Conservation (phyloP, 179 eudicot genomes). For the Drosera spatulata region DNA sequence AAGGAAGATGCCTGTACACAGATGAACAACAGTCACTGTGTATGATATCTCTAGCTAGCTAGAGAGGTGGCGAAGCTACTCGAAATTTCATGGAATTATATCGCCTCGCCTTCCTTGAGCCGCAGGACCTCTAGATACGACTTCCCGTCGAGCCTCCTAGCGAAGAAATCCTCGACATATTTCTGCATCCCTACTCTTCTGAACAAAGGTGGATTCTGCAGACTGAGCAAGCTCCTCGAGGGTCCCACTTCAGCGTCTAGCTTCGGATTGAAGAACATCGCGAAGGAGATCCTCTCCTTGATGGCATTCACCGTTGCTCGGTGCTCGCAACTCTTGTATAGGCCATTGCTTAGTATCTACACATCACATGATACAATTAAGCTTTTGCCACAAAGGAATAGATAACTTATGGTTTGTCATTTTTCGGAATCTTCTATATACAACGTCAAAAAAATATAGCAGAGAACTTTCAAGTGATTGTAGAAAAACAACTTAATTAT, state of each 20-base stretch:
- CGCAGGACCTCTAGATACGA: constrained; percentile 11
- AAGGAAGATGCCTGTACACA: too few relatives aligned
- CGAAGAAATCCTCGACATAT: constrained; percentile 11
- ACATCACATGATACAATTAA: background rate
- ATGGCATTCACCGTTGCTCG: constrained; percentile 17
- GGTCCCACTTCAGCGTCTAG: constrained; percentile 11
- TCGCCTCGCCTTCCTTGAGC: background rate
- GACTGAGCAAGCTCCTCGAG: constrained; percentile 3
- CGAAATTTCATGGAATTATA: background rate
- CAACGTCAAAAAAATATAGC: too few relatives aligned
- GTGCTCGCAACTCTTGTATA: constrained; percentile 28
- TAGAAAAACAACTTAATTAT: too few relatives aligned
- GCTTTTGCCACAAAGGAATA: too few relatives aligned
- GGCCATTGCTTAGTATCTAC: constrained; percentile 27
- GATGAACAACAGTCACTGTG: too few relatives aligned
- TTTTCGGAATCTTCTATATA: too few relatives aligned
- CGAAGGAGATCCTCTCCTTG: constrained; percentile 16
- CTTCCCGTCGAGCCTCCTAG: constrained; percentile 12
- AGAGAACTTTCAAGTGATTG: too few relatives aligned
- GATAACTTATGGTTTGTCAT: too few relatives aligned
- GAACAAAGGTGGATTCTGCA: constrained; percentile 11
- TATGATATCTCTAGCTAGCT: too few relatives aligned
- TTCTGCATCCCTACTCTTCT: constrained; percentile 9
- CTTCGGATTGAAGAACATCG: constrained; percentile 12
- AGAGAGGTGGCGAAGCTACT: too few relatives aligned